Evolutionary conservation across 805 yeast genomes (phyloP), one percentile per base, ranked within the genome.

Genomic region (Nakazawaea siamensis): DNA sequence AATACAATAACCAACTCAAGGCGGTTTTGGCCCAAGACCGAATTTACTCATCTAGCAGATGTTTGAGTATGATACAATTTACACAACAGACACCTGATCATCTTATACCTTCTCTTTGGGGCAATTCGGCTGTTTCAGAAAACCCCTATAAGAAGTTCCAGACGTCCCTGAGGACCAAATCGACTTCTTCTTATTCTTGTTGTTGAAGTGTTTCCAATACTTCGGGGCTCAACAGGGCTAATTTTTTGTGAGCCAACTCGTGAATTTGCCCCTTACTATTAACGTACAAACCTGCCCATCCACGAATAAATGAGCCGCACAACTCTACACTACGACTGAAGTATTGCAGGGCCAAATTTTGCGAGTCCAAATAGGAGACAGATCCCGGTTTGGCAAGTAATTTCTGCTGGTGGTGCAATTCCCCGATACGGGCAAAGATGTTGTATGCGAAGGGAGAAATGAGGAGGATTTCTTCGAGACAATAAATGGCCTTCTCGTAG

Each of bases 261-360:
- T 29, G 16, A 4, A 18, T 4, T 6, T 19, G n/a, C 15, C 4
- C 3, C 5, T 28, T 21, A 14, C 15, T 27, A 20, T 20, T 20
- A 20, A 7, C 23, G 27, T 62, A 64, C 2, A 83, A 56, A 1
- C 90, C 88, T 23, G 71, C 54, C 95, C 95, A 88, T 12, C 85
- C 81, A 43, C 85, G 68, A 15, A 71, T 56, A 51, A 73, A 81
- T 21, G 64, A 61, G 29, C 80, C 81, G 47, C 85, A 77, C 25
- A 88, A 62, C 54, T 92, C 97, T 5, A 86, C 76, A 7, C 87
- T 59, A 44, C 94, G 70, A 35, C 80, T 57, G 43, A 72, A 81
- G 48, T 74, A 68, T 45, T 76, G 62, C 16, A 51, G 37, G 1
- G 64, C 50, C n/a, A n/a, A 10, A 12, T 29, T 11, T 25, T 29